phyloP scores from a whole-genome alignment of 78 protist genomes.

The Dictyostelium citrinum region DNA sequence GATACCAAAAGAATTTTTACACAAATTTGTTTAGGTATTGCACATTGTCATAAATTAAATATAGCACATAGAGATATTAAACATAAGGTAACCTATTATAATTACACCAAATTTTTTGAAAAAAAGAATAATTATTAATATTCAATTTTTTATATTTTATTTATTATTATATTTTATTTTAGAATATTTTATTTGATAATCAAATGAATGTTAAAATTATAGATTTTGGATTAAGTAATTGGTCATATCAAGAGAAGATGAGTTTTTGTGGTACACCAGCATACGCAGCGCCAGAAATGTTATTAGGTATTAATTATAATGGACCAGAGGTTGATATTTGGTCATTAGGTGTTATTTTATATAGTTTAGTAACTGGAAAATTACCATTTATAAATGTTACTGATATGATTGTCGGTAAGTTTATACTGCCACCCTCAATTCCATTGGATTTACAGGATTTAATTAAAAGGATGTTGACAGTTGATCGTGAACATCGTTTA shows the following conservation, averaged over 20 bases:
- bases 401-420: conserved; percentile 47
- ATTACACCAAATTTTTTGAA: too few relatives aligned
- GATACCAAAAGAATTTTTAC: conserved; percentile 81
- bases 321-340: conserved; percentile 83
- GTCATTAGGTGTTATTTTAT: conserved; percentile 70
- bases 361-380: conserved; percentile 53
- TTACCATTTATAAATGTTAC: conserved; percentile 68
- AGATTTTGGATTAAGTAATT: conserved; percentile 83
- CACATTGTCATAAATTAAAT: conserved; percentile 80
- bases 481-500: conserved; percentile 31
- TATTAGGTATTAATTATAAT: conserved; percentile 56
- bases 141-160: not conserved
- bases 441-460: conserved; percentile 27
- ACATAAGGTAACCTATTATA: conserved; percentile 56
- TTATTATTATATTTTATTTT: not conserved
- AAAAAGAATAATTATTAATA: not conserved
- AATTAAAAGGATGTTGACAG: conserved; percentile 48
- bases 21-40: conserved; percentile 79
- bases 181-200: conserved; percentile 75
- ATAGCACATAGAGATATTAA: conserved; percentile 66
- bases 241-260: conserved; percentile 42
- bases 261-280: conserved; percentile 72
- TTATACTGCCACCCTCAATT: not conserved
- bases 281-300: conserved; percentile 88
- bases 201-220: conserved; percentile 76